Evolutionary conservation across 2,329 filamentous ascomycete species (phyloP).

Genomic region (Harringtonia aguacate): DNA sequence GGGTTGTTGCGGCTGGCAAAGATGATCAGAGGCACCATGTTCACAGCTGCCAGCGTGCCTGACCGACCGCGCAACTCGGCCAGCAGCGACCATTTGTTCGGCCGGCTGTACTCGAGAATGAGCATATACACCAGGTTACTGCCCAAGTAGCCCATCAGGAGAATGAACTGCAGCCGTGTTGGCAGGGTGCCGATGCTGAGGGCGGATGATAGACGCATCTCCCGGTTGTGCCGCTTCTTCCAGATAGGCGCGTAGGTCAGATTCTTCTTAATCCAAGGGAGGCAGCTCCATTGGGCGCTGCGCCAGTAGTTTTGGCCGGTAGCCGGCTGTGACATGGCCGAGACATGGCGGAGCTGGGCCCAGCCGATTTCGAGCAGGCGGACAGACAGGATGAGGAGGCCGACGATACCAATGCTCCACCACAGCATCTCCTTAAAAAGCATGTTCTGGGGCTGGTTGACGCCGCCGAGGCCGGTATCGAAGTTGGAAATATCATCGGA

Average conservation of each 20-base stretch:
- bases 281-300: conserved; percentile 45
- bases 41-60: conserved; percentile 74
- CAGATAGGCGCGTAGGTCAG: conserved; percentile 53
- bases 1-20: conserved; percentile 91
- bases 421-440: conserved; percentile 46
- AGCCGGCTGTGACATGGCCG: conserved; percentile 42
- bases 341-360: conserved; percentile 47
- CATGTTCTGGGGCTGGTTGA: conserved; percentile 48
- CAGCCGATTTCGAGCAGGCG: conserved; percentile 43
- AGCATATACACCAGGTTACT: conserved; percentile 56
- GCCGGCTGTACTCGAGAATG: conserved; percentile 45
- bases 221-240: conserved; percentile 53
- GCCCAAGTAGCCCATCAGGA: conserved; percentile 44
- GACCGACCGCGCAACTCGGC: conserved; percentile 80
- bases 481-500: conserved; percentile 37
- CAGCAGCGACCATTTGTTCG: conserved; percentile 52
- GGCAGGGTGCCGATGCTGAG: conserved; percentile 49
- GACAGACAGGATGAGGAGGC: conserved; percentile 39
- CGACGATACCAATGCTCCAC: conserved; percentile 49
- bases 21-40: conserved; percentile 85
- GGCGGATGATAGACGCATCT: conserved; percentile 31
- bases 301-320: conserved; percentile 50
- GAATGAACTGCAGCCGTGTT: conserved; percentile 49
- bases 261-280: conserved; percentile 51
- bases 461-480: conserved; percentile 45